phyloP scores from a whole-genome alignment of 75 land plant genomes.

The Cryptomeria japonica region DNA sequence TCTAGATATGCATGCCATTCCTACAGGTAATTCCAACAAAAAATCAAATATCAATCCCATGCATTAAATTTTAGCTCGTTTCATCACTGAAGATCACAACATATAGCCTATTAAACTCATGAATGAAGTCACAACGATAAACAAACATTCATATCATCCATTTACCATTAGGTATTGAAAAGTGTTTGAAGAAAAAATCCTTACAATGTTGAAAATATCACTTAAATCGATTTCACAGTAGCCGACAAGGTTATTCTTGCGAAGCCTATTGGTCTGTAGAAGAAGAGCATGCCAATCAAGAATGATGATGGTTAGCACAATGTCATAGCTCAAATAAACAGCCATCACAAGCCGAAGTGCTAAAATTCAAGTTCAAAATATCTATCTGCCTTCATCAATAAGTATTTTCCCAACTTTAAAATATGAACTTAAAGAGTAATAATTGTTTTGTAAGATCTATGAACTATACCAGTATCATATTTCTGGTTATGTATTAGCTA shows the following conservation, averaged over 20 bases:
- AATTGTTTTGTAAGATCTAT: neutral
- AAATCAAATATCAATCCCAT: neutral
- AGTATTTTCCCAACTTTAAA: neutral
- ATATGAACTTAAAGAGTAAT: neutral
- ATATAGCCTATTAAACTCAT: neutral
- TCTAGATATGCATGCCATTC: neutral
- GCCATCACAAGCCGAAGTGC: neutral
- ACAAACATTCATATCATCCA: neutral
- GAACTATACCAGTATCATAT: too few relatives aligned
- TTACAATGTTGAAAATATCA: conserved; percentile 64
- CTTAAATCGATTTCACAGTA: conserved; percentile 86
- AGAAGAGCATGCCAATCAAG: conserved; percentile 10
- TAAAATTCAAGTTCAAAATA: neutral
- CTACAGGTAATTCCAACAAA: neutral
- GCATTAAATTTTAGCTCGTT: neutral
- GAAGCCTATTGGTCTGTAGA: conserved; percentile 74
- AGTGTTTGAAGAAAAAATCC: conserved; percentile 16
- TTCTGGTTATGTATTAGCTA: too few relatives aligned
- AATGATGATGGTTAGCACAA: neutral
- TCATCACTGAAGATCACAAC: neutral
- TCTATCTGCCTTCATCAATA: neutral
- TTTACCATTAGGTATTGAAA: neutral
- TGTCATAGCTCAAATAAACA: neutral
- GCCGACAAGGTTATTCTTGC: conserved; percentile 74
- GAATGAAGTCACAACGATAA: neutral